A percentile compares a stretch with the other conserved stretches of the same genome.
Conservation (phyloP, 2,329 filamentous ascomycete genomes). For the Sporothrix phasma region DNA sequence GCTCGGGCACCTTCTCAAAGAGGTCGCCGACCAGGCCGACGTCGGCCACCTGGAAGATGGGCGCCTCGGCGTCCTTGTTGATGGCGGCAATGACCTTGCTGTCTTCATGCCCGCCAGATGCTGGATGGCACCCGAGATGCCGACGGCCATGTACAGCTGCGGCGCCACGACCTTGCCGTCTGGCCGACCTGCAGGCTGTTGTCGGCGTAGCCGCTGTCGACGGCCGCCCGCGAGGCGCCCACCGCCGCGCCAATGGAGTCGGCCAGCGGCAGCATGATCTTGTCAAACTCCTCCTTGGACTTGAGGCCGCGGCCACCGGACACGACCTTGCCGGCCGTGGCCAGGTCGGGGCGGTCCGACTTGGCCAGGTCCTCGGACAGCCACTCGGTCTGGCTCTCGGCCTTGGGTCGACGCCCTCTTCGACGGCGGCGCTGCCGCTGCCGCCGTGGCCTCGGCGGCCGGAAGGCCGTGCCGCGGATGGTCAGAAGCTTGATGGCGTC, state of each 20-base stretch:
- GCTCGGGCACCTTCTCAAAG: conserved; percentile 89
- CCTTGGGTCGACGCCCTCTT: conserved; percentile 75
- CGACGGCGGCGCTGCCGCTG: conserved; percentile 59
- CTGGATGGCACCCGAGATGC: conserved; percentile 95
- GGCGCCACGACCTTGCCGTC: conserved; percentile 96
- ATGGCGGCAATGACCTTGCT: conserved; percentile 99
- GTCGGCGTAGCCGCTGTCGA: conserved; percentile 95
- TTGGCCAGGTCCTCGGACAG: conserved; percentile 86
- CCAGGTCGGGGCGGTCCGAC: conserved; percentile 87
- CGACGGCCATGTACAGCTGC: conserved; percentile 87
- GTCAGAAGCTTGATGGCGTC: conserved; percentile 84
- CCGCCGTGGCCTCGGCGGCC: conserved; percentile 50
- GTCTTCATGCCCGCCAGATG: conserved; percentile 99
- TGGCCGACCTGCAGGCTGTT: conserved; percentile 97
- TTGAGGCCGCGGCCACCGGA: conserved; percentile 91
- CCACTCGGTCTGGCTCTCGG: conserved; percentile 68
- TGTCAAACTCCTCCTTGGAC: conserved; percentile 96
- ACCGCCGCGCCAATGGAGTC: conserved; percentile 92
- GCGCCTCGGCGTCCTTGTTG: conserved; percentile 94
- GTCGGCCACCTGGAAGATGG: conserved; percentile 97
- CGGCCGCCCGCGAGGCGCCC: conserved; percentile 85
- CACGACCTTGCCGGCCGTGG: conserved; percentile 80
- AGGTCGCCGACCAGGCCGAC: conserved; percentile 91
- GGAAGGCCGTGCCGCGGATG: conserved; percentile 88
- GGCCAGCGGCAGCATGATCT: conserved; percentile 80